phyloP scores from a whole-genome alignment of 1,139 yeast species.

The Nakaseomyces sp. region DNA sequence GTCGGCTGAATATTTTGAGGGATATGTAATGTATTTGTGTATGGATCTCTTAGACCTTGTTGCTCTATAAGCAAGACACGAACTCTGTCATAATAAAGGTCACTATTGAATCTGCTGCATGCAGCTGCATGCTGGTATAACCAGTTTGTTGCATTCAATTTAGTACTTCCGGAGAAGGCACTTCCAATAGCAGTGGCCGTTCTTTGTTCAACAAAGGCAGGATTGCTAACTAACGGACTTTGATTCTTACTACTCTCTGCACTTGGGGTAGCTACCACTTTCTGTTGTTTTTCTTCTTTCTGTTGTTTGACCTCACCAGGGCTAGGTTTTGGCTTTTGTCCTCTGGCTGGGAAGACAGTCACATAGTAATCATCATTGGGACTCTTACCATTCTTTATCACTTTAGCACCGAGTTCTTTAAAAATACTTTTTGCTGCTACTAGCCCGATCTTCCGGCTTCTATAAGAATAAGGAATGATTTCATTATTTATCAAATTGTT shows the following conservation, averaged over 20 bases:
- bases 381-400: slow-evolving; percentile 70
- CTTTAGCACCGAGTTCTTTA: slow-evolving; percentile 85
- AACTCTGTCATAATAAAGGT: slow-evolving; percentile 50
- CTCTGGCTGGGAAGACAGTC: slow-evolving; percentile 56
- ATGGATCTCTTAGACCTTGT: slow-evolving; percentile 68
- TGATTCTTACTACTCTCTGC: slow-evolving; percentile 14
- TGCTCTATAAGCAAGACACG: slow-evolving; percentile 37
- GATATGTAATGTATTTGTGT: slow-evolving; percentile 67
- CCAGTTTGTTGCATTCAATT: slow-evolving; percentile 69
- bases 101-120: slow-evolving; percentile 59
- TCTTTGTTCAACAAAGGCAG: not conserved
- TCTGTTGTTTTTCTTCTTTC: slow-evolving; percentile 5
- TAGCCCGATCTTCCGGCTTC: slow-evolving; percentile 80
- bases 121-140: slow-evolving; percentile 75
- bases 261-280: slow-evolving; percentile 13
- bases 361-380: slow-evolving; percentile 89
- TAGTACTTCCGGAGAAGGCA: slow-evolving; percentile 13
- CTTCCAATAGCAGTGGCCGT: not conserved
- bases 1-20: slow-evolving; percentile 75
- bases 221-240: slow-evolving; percentile 3
- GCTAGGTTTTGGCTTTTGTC: slow-evolving; percentile 34
- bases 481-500: slow-evolving; percentile 74
- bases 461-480: slow-evolving; percentile 80
- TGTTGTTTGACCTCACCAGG: slow-evolving; percentile 14
- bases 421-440: slow-evolving; percentile 87